Evolutionary conservation across 495 filamentous ascomycete genomes (phyloP).

Genomic region (Podospora fimiseda): DNA sequence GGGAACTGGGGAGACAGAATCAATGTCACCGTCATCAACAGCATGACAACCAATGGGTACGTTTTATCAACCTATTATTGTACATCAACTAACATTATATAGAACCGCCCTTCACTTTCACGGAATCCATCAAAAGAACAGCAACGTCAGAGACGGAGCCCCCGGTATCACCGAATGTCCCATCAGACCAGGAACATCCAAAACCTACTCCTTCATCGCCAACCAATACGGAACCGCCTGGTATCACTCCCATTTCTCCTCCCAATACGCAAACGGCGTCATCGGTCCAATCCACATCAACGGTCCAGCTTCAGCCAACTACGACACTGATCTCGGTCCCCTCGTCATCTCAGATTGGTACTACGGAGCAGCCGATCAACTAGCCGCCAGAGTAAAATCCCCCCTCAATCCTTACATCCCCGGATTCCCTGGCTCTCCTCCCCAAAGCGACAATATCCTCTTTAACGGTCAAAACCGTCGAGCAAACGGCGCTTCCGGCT

Average conservation of each 20-base stretch:
- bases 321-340: slow-evolving; percentile 47
- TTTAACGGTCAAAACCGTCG: slow-evolving; percentile 38
- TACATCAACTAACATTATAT: background rate
- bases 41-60: slow-evolving; percentile 35
- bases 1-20: slow-evolving; percentile 55
- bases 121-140: slow-evolving; percentile 39
- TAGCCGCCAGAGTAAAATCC: slow-evolving; percentile 16
- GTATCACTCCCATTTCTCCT: slow-evolving; percentile 51
- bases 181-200: slow-evolving; percentile 35
- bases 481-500: slow-evolving; percentile 22
- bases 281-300: slow-evolving; percentile 50
- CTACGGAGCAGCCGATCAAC: slow-evolving; percentile 24
- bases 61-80: background rate
- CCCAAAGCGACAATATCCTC: slow-evolving; percentile 25
- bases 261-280: slow-evolving; percentile 47
- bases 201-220: slow-evolving; percentile 44
- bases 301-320: slow-evolving; percentile 45
- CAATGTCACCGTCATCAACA: slow-evolving; percentile 50
- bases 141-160: slow-evolving; percentile 36
- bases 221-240: slow-evolving; percentile 42
- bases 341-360: slow-evolving; percentile 41
- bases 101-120: slow-evolving; percentile 50
- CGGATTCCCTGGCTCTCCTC: slow-evolving; percentile 27
- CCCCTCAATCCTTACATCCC: slow-evolving; percentile 25
- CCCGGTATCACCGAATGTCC: slow-evolving; percentile 47